Evolutionary conservation across 2,329 filamentous ascomycete species (phyloP), one percentile per base, ranked within the genome.

Genomic region (Penicillium sumatraense): DNA sequence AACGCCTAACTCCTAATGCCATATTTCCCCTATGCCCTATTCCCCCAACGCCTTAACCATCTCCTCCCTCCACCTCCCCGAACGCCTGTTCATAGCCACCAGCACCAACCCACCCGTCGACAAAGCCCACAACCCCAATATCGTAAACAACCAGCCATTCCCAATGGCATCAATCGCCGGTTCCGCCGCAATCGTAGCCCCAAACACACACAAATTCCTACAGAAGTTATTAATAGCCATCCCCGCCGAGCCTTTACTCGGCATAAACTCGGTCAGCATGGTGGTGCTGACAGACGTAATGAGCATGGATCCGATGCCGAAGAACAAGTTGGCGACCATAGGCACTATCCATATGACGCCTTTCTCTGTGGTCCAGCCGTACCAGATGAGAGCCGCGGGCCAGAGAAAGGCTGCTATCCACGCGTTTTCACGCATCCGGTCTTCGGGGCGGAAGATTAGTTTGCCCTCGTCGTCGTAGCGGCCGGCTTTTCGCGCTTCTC

Each of bases 231-330:
- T 93, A 40, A 93, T 79, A 0, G 90, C 90, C 3, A 93, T 88
- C 1, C 89, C 90, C 10, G 84, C 84, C 3, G 86, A 89, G 48
- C 87, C 88, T 59, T 83, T 81, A 36, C 84, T 81, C 13, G 89
- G 89, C 80, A 93, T 88, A 67, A 93, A 92, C 68, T 95, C 90
- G 0, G 90, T 93, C 61, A 93, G 78, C 89, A 95, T 92, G 0
- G 91, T 95, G 0, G 89, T 92, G 0, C 84, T 81, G 62, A 86
- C 82, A 45, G 84, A 82, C 74, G 90, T 92, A 26, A 92, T 86
- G 3, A 95, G 80, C 90, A 96, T 95, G 27, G 83, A 88, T 2
- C 88, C 87, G 3, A 89, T 64, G 14, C 91, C 91, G 65, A 93
- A 95, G 69, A 88, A 83, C 71, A 91, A 89, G 38, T 87, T 86